Conservation (phyloP, 129 eudicot species). For the Solidago caesia region DNA sequence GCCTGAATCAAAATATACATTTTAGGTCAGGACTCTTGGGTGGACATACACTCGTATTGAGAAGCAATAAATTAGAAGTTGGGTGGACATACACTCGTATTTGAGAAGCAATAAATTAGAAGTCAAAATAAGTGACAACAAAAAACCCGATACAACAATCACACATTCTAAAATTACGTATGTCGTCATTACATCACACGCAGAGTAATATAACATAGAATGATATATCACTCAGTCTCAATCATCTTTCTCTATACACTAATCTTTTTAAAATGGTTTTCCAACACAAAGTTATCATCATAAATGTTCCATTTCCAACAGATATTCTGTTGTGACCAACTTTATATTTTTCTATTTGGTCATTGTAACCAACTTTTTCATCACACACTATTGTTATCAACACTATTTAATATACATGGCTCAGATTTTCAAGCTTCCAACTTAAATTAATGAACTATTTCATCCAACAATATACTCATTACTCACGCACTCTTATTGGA, state of each 20-base stretch:
- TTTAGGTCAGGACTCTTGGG: not conserved
- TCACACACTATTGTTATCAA: no score
- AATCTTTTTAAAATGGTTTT: not conserved
- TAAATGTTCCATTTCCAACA: not conserved
- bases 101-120: not conserved
- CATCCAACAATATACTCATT: no score
- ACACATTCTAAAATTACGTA: not conserved
- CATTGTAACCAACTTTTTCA: no score
- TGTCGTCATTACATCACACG: not conserved
- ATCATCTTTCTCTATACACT: no score
- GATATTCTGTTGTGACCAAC: not conserved
- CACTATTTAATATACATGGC: no score
- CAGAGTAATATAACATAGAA: not conserved
- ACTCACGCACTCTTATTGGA: no score
- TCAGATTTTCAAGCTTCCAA: no score
- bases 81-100: not conserved
- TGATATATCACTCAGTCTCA: not conserved
- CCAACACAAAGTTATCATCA: not conserved
- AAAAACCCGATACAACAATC: not conserved
- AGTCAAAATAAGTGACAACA: not conserved
- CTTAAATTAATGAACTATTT: no score
- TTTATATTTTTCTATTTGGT: no score
- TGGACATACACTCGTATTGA: not conserved
- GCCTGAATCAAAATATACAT: constrained; percentile 49
- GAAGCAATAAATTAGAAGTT: not conserved